A percentile compares a stretch with the other conserved stretches of the same genome.
Evolutionary conservation across 1,139 yeast species (phyloP).

Genomic region (Suhomyces anneliseae): DNA sequence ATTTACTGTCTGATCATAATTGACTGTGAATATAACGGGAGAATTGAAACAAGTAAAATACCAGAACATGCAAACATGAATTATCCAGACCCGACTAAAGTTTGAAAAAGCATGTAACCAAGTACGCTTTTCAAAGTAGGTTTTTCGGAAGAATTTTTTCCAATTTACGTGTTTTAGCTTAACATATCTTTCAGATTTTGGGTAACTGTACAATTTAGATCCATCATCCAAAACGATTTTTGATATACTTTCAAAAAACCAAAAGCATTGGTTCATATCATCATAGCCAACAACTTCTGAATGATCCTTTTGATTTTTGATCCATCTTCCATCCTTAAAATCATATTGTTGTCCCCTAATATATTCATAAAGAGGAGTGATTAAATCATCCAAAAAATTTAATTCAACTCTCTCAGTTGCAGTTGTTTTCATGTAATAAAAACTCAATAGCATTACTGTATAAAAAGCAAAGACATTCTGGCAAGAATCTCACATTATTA

Average conservation of each 20-base stretch:
- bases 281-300: slow-evolving; percentile 75
- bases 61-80: slow-evolving; percentile 64
- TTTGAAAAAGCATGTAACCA: slow-evolving; percentile 45
- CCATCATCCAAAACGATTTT: slow-evolving; percentile 46
- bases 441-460: slow-evolving; percentile 33
- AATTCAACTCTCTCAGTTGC: background rate
- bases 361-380: slow-evolving; percentile 70
- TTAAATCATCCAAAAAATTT: slow-evolving; percentile 57
- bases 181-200: slow-evolving; percentile 47
- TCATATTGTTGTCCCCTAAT: slow-evolving; percentile 46
- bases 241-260: slow-evolving; percentile 69
- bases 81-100: slow-evolving; percentile 73
- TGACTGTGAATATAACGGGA: slow-evolving; percentile 68
- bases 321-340: slow-evolving; percentile 37
- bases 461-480: slow-evolving; percentile 44
- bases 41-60: slow-evolving; percentile 64
- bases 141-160: slow-evolving; percentile 62
- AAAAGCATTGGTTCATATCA: slow-evolving; percentile 80
- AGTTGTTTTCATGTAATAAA: slow-evolving; percentile 12
- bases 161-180: slow-evolving; percentile 46
- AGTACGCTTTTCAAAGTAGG: slow-evolving; percentile 64
- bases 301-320: slow-evolving; percentile 64
- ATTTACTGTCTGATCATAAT: slow-evolving; percentile 56
- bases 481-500: slow-evolving; percentile 42
- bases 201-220: slow-evolving; percentile 37